Evolutionary conservation across 805 yeast genomes (phyloP).

Genomic region (Wickerhamiella siamensis): DNA sequence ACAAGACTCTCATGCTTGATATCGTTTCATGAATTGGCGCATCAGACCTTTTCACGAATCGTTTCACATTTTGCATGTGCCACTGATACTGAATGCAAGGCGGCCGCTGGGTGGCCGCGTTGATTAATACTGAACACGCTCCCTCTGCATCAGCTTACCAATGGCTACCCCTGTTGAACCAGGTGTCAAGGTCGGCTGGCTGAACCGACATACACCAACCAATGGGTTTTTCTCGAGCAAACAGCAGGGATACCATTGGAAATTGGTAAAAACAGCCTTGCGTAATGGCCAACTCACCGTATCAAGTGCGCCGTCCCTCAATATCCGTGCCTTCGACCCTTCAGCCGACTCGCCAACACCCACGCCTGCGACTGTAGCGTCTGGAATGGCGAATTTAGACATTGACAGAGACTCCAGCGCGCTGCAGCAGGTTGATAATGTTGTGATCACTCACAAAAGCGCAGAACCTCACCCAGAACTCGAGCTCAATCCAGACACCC

Average conservation of each 20-base stretch:
- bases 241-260: conserved; percentile 20
- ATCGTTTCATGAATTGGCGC: too few relatives aligned
- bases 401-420: not conserved
- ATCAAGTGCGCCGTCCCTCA: conserved; percentile 39
- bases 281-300: conserved; percentile 52
- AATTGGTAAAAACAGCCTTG: conserved; percentile 49
- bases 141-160: not conserved
- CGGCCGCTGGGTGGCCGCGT: too few relatives aligned
- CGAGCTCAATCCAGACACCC: conserved; percentile 31
- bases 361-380: not conserved
- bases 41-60: too few relatives aligned
- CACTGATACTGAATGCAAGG: too few relatives aligned
- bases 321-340: conserved; percentile 27
- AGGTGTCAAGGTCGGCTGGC: conserved; percentile 39
- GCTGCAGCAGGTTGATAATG: not conserved
- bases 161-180: conserved; percentile 3
- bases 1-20: too few relatives aligned
- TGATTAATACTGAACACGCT: too few relatives aligned
- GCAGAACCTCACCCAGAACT: conserved; percentile 47
- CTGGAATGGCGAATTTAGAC: not conserved
- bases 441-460: not conserved
- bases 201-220: conserved; percentile 30
- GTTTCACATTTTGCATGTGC: too few relatives aligned
- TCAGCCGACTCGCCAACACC: conserved; percentile 6
- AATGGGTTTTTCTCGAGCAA: conserved; percentile 4